Base-by-base conservation (phyloP, 2,329 filamentous ascomycete genomes). In the Fusarium haematococcum region DNA sequence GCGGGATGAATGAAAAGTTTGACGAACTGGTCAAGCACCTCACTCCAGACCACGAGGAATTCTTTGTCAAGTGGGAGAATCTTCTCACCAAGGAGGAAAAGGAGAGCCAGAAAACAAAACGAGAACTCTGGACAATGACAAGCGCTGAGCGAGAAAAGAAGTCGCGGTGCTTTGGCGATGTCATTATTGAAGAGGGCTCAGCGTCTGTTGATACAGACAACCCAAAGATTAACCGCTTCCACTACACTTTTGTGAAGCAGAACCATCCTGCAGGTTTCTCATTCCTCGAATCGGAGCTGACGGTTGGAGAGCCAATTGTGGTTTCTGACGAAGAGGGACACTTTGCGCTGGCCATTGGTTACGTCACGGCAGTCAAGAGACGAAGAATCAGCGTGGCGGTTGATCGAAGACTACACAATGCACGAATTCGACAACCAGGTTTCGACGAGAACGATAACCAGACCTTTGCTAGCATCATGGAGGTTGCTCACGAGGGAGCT, bases 81-180 rank as follows among this genome's bases (percentile, higher is more conserved):
- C 87, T 99, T 16, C 86, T 99, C 41, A 98, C 96, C 0, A 97
- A 97, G 80, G 97, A 99, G 85, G 97, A 99, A 81, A 94, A 93
- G 77, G 95, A 97, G 78, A 91, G 93, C 79, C 93, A 97, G 80
- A 97, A 94, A 79, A 93, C 95, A 73, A 91, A 95, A 71, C 89
- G 95, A 74, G 97, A 99, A 81, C 86, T 99, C 3, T 99, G 97
- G 97, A 98, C 95, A 0, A 97, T 99, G 94, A 85, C 95, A 25
- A 98, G 97, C 80, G 87, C 86, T 1, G 95, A 98, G 81, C 92
- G 97, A 56, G 95, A 99, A 82, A 94, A 93, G 78, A 88, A 96
- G 11, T 95, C 95, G 2, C 91, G 96, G 64, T 98, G 97, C 81
- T 98, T 98, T 81, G 91, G 94, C 11, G 92, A 96, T 76, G 92